Evolutionary conservation across 2,329 filamentous ascomycete species (phyloP), one percentile per base, ranked within the genome.

Genomic region (Aquanectria penicillioides): DNA sequence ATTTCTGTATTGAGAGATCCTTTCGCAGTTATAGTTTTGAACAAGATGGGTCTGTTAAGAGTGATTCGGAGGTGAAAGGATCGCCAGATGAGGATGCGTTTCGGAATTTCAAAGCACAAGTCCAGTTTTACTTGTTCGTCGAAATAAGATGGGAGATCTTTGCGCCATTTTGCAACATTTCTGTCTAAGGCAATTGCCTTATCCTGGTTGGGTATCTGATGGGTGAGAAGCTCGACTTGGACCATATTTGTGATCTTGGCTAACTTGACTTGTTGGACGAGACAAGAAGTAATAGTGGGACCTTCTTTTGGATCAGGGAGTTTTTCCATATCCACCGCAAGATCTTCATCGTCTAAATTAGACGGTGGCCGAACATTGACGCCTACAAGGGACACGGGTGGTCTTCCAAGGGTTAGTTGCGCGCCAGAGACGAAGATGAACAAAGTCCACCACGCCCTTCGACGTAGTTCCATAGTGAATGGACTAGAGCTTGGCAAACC

Each of bases 401-500:
- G 60, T 25, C 62, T 43, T 22, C 62, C 62, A 7, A 64, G 41
- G 2, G 59, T 58, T n/a, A 64, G 37, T n/a, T 61, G 62, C 15
- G 62, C 59, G 11, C 59, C 59, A 13, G 62, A 64, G 2, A 58
- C 76, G 48, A 81, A 78, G 17, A 76, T 73, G 57, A 77, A 79
- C 4, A 75, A 44, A 9, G 69, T 66, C 71, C 73, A 74, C 63
- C 73, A 76, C 6, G 72, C 64, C 20, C 72, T 66, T 2, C 74
- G 62, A 13, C 73, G 67, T 3, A 71, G 63, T 33, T 75, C 74
- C 61, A 64, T 64, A 4, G 55, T 57, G 33, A 48, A 71, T 55
- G 22, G 63, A 48, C 20, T 73, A 34, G 40, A 68, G 36, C 68
- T 63, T n/a, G 62, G 62, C 2, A 55, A 36, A 12, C 59, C 60